Conservation (phyloP, 805 yeast species). For the Alloascoidea africana region DNA sequence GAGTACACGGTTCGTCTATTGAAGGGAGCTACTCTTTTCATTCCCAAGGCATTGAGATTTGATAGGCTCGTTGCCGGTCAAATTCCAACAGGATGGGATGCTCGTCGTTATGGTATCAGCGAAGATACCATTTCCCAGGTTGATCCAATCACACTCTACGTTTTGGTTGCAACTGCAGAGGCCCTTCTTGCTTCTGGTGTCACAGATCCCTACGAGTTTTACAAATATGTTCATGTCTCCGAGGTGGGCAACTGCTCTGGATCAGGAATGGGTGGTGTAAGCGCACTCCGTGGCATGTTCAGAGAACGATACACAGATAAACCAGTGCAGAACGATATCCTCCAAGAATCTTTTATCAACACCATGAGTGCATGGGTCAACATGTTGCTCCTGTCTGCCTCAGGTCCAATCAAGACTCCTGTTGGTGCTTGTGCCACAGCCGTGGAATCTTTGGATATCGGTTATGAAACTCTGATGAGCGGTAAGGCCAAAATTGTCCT, state of each 20-base stretch:
- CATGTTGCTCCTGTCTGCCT: constrained; percentile 89
- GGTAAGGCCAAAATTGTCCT: constrained; percentile 94
- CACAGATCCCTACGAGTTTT: constrained; percentile 97
- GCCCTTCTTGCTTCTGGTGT: constrained; percentile 90
- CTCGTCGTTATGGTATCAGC: constrained; percentile 84
- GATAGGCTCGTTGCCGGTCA: constrained; percentile 64
- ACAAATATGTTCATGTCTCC: constrained; percentile 94
- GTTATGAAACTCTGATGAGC: constrained; percentile 82
- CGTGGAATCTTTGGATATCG: constrained; percentile 91
- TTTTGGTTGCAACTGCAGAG: constrained; percentile 87
- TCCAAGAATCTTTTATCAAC: constrained; percentile 97
- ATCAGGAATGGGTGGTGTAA: constrained; percentile 99
- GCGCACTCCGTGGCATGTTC: constrained; percentile 96
- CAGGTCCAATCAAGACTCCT: constrained; percentile 98
- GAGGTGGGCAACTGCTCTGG: constrained; percentile 99
- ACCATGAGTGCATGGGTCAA: constrained; percentile 99
- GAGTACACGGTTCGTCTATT: constrained; percentile 82
- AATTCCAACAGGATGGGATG: constrained; percentile 98
- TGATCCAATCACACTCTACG: constrained; percentile 89
- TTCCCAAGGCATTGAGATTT: constrained; percentile 76
- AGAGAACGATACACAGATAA: constrained; percentile 83
- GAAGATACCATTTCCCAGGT: constrained; percentile 91
- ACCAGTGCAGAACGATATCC: constrained; percentile 93
- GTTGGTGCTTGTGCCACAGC: constrained; percentile 99
- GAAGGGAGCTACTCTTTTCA: constrained; percentile 81